Conservation (phyloP, 805 yeast genomes). For the Millerozyma miso region DNA sequence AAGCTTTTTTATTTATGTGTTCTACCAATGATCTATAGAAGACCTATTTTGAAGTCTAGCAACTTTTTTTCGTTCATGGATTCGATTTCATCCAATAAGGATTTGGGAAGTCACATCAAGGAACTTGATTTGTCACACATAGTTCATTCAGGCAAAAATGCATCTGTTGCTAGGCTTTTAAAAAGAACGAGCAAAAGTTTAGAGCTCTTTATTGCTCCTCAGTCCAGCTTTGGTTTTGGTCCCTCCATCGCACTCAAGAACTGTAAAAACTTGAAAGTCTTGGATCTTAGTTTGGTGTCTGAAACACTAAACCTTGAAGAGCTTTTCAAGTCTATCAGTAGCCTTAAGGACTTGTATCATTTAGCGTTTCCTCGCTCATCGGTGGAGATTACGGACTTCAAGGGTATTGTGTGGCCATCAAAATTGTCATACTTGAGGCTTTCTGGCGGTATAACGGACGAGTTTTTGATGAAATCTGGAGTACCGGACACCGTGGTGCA, state of each 20-base stretch:
- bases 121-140: constrained; percentile 72
- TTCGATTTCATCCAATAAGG: constrained; percentile 47
- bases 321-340: constrained; percentile 68
- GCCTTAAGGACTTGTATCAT: constrained; percentile 59
- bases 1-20: constrained; percentile 56
- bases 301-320: constrained; percentile 85
- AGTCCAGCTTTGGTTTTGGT: constrained; percentile 88
- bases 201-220: constrained; percentile 80
- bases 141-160: constrained; percentile 88
- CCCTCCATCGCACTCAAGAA: constrained; percentile 78
- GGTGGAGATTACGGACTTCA: constrained; percentile 58
- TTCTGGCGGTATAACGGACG: constrained; percentile 87
- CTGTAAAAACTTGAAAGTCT: constrained; percentile 57
- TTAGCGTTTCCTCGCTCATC: constrained; percentile 89
- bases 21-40: constrained; percentile 59
- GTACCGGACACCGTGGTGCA: constrained; percentile 71
- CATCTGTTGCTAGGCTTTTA: constrained; percentile 77
- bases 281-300: constrained; percentile 82
- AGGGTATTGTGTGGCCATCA: constrained; percentile 70
- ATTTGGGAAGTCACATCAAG: constrained; percentile 56
- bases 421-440: constrained; percentile 65
- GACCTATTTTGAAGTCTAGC: constrained; percentile 59
- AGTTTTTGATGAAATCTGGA: constrained; percentile 62
- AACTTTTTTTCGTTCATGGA: constrained; percentile 76
- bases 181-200: constrained; percentile 69